phyloP scores from a whole-genome alignment of 495 filamentous ascomycete genomes.

The Filosporella fistucella region DNA sequence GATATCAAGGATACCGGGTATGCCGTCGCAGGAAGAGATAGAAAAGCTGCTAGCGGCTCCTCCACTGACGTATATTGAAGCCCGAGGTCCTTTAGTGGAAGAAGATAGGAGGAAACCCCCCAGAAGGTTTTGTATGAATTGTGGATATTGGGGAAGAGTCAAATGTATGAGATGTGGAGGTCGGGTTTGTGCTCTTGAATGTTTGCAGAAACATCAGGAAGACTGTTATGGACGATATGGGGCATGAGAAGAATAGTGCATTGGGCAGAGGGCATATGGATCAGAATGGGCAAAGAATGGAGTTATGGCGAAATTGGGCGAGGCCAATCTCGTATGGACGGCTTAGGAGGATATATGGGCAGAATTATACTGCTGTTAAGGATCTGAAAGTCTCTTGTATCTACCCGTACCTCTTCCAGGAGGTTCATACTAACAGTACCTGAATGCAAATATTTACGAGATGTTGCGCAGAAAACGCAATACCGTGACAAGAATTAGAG shows the following conservation, averaged over 20 bases:
- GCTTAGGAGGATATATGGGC: too few species aligned
- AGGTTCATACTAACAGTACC: too few species aligned
- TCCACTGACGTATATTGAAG: conserved; percentile 74
- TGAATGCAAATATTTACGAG: too few species aligned
- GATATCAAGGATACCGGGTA: conserved; percentile 53
- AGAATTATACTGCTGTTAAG: too few species aligned
- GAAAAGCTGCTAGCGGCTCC: conserved; percentile 63
- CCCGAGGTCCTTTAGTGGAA: conserved; percentile 54
- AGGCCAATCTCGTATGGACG: too few species aligned
- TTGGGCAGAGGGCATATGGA: too few species aligned
- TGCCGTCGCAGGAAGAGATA: conserved; percentile 65
- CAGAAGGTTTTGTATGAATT: conserved; percentile 78
- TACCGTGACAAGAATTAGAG: too few species aligned
- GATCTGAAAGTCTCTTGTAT: too few species aligned
- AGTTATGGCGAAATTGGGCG: too few species aligned
- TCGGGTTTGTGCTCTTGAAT: conserved; percentile 77
- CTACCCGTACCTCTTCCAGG: too few species aligned
- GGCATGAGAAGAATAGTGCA: conserved; percentile 30
- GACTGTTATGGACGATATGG: conserved; percentile 67
- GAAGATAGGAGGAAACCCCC: conserved; percentile 45
- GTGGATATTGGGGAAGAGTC: conserved; percentile 88
- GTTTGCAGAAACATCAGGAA: conserved; percentile 74
- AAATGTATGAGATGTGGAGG: conserved; percentile 80
- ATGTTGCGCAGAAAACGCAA: too few species aligned
- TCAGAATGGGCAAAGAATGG: too few species aligned